These are phyloP conservation scores for Phytophthora macrochlamydospora DNA, from an alignment of 352 stramenopile genomes.

Conservation along the genomic window DNA sequence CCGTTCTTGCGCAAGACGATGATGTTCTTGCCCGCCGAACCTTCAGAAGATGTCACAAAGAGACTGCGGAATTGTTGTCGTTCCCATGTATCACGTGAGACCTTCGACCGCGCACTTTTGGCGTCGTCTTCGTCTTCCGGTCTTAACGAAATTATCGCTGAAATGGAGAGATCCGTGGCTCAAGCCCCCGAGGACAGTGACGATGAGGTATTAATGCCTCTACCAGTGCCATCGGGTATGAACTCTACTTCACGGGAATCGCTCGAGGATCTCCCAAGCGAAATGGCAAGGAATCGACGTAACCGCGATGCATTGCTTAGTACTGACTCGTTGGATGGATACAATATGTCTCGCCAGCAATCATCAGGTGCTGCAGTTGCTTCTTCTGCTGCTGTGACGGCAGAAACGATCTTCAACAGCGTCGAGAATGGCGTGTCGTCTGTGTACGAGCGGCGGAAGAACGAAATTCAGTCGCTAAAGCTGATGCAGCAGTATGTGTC, in stretches of 20 bases:
- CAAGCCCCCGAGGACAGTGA: constrained; percentile 38
- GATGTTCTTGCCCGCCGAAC: constrained; percentile 74
- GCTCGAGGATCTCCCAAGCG: constrained; percentile 27
- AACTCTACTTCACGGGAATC: constrained; percentile 33
- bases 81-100: constrained; percentile 79
- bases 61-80: constrained; percentile 70
- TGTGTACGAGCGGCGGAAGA: constrained; percentile 72
- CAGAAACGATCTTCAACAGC: constrained; percentile 29
- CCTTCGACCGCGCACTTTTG: constrained; percentile 82
- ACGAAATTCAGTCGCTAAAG: constrained; percentile 79
- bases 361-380: constrained; percentile 31
- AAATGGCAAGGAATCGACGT: constrained; percentile 22
- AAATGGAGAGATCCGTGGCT: constrained; percentile 54
- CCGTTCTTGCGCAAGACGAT: constrained; percentile 90
- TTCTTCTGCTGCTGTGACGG: constrained; percentile 29
- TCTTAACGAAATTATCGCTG: constrained; percentile 52
- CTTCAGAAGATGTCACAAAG: constrained; percentile 53
- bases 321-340: constrained; percentile 72
- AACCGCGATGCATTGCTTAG: constrained; percentile 64
- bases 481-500: constrained; percentile 90
- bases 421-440: constrained; percentile 27
- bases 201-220: constrained; percentile 20
- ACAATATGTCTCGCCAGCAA: constrained; percentile 40
- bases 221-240: constrained; percentile 22
- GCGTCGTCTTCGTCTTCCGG: constrained; percentile 60